These are phyloP conservation scores for Gastrolobium bilobum DNA, from an alignment of 306 rosid genomes.

Conservation along the genomic window DNA sequence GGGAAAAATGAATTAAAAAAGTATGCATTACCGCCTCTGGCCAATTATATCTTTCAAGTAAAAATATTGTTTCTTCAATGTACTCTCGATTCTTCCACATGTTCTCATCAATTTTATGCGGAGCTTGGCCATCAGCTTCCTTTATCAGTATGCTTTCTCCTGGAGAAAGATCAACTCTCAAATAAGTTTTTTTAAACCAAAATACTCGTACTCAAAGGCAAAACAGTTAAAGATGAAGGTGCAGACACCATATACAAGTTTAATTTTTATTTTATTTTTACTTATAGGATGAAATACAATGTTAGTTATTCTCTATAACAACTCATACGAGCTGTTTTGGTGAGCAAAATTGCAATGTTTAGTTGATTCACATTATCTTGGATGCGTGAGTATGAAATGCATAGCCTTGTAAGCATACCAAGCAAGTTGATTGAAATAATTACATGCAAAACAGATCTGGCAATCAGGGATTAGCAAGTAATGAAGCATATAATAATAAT, in stretches of 20 bases:
- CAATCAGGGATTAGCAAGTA: not conserved
- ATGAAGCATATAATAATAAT: not conserved
- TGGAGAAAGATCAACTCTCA: slow-evolving; percentile 51
- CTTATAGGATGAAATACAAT: not conserved
- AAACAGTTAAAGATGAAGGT: not conserved
- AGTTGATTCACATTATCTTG: not conserved
- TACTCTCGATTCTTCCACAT: slow-evolving; percentile 98
- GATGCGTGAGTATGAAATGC: not conserved
- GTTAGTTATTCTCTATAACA: not conserved
- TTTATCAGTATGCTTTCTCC: slow-evolving; percentile 62
- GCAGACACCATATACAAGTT: not conserved
- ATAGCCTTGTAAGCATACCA: not conserved
- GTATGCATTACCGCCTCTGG: slow-evolving; percentile 70
- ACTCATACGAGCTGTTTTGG: not conserved
- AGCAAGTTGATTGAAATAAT: not conserved
- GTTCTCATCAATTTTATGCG: slow-evolving; percentile 96
- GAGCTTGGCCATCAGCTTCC: slow-evolving; percentile 71
- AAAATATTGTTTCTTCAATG: slow-evolving; percentile 80
- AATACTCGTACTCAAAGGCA: slow-evolving; percentile 4
- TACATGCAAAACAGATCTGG: not conserved
- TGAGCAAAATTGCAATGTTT: not conserved
- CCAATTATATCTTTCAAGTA: slow-evolving; percentile 76
- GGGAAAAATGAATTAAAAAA: slow-evolving; percentile 10
- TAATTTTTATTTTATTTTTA: not conserved
- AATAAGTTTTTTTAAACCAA: slow-evolving; percentile 38